phyloP scores from a whole-genome alignment of 495 filamentous ascomycete species.

The Echria macrotheca region DNA sequence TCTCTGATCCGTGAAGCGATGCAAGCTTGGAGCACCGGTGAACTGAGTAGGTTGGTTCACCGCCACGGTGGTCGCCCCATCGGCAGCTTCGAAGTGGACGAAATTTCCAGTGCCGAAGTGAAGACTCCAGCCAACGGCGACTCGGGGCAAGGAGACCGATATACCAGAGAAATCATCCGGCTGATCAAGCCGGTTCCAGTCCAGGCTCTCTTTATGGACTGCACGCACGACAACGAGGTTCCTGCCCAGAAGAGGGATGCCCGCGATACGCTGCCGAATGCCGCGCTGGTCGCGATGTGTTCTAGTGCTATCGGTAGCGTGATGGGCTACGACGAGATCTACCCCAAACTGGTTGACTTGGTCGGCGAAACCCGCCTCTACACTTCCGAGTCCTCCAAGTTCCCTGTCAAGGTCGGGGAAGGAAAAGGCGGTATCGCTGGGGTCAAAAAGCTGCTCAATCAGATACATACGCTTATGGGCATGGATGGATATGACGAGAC shows the following conservation, averaged over 20 bases:
- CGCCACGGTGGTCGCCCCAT: conserved; percentile 92
- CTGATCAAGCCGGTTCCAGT: conserved; percentile 75
- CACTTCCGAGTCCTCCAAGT: conserved; percentile 60
- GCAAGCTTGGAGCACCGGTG: conserved; percentile 94
- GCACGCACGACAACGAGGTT: conserved; percentile 96
- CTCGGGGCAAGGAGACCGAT: conserved; percentile 13
- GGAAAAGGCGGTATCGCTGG: conserved; percentile 78
- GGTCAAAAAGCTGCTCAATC: conserved; percentile 85
- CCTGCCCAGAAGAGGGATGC: conserved; percentile 95
- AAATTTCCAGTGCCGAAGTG: conserved; percentile 37
- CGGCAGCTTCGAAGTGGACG: conserved; percentile 88
- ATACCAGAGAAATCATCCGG: conserved; percentile 55
- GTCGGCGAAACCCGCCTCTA: conserved; percentile 84
- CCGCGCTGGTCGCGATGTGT: conserved; percentile 92
- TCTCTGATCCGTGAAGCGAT: conserved; percentile 93
- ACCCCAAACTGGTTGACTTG: conserved; percentile 84
- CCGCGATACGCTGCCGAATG: conserved; percentile 91
- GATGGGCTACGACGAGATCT: conserved; percentile 98
- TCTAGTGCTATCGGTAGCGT: conserved; percentile 89
- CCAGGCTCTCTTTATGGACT: conserved; percentile 97
- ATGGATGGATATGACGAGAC: conserved; percentile 91
- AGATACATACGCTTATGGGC: conserved; percentile 90
- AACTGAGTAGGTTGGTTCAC: conserved; percentile 87
- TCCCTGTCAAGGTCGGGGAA: conserved; percentile 52
- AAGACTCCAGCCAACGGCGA: conserved; percentile 23